Conservation (phyloP, 768 basidiomycete genomes). For the Macrolepiota dolichaula region DNA sequence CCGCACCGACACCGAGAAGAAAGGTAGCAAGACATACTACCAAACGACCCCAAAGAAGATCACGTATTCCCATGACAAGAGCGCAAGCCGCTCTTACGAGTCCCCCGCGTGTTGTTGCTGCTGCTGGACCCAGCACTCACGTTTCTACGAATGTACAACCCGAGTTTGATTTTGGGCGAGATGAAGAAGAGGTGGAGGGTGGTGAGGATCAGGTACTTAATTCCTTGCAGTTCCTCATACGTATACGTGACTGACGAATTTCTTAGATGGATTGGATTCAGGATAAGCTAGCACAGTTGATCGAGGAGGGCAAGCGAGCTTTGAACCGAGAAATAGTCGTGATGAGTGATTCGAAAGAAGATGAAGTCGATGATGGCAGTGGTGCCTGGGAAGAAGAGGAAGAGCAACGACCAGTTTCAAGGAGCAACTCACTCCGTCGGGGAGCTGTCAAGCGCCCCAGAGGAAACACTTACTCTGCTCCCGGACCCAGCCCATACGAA, state of each 20-base stretch:
- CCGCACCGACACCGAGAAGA: background rate
- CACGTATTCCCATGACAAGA: background rate
- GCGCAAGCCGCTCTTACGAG: slow-evolving; percentile 2
- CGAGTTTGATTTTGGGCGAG: slow-evolving; percentile 40
- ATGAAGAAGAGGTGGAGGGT: slow-evolving; percentile 26
- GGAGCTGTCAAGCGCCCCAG: slow-evolving; percentile 6
- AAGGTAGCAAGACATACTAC: slow-evolving; percentile 7
- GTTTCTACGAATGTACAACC: slow-evolving; percentile 20
- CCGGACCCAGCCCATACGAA: slow-evolving; percentile 6
- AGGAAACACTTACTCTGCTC: background rate
- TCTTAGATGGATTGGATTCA: slow-evolving; percentile 84
- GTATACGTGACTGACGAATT: slow-evolving; percentile 1
- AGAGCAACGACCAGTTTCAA: slow-evolving; percentile 18
- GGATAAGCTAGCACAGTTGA: slow-evolving; percentile 61
- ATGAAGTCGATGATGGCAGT: slow-evolving; percentile 73
- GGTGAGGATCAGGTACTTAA: slow-evolving; percentile 40
- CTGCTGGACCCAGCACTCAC: slow-evolving; percentile 22
- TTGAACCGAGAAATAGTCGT: slow-evolving; percentile 77
- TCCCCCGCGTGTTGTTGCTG: slow-evolving; percentile 12
- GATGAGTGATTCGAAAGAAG: slow-evolving; percentile 69
- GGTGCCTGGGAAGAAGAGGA: slow-evolving; percentile 75
- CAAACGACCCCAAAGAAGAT: slow-evolving; percentile 11
- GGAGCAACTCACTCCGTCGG: background rate
- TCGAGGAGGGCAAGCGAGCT: slow-evolving; percentile 77
- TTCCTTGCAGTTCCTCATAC: background rate